phyloP scores from a whole-genome alignment of 2,329 filamentous ascomycete genomes.

The Fusarium goolgardi region DNA sequence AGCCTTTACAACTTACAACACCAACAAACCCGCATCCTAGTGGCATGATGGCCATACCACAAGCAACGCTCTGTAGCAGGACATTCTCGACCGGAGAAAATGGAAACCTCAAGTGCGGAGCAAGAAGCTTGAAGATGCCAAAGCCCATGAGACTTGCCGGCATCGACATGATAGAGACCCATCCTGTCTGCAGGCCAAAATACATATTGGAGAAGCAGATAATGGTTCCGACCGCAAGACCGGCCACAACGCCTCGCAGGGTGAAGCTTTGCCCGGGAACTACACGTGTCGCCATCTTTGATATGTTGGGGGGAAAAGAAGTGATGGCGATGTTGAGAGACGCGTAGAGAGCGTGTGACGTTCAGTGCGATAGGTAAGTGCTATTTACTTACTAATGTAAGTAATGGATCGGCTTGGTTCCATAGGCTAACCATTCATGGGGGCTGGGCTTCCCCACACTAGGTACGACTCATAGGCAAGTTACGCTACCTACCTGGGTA shows the following conservation, averaged over 20 bases:
- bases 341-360: constrained; percentile 12
- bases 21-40: constrained; percentile 95
- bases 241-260: constrained; percentile 79
- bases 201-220: constrained; percentile 99
- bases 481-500: too few species aligned
- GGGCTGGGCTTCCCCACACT: constrained; percentile 9
- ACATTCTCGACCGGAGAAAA: constrained; percentile 98
- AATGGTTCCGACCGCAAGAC: constrained; percentile 84
- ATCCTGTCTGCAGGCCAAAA: constrained; percentile 90
- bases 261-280: constrained; percentile 79
- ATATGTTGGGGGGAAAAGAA: neutral
- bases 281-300: constrained; percentile 41
- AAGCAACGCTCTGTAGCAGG: constrained; percentile 93
- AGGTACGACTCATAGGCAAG: too few species aligned
- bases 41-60: constrained; percentile 96
- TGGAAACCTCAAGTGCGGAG: constrained; percentile 77
- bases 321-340: constrained; percentile 11
- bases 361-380: constrained; percentile 6
- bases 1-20: constrained; percentile 63
- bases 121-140: constrained; percentile 86
- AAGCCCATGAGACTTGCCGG: constrained; percentile 94
- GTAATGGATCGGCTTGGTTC: neutral
- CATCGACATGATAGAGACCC: constrained; percentile 91
- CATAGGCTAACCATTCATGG: constrained; percentile 9
- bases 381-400: neutral